phyloP scores from a whole-genome alignment of 164 flowering plant genomes.

The Pachysandra terminalis region DNA sequence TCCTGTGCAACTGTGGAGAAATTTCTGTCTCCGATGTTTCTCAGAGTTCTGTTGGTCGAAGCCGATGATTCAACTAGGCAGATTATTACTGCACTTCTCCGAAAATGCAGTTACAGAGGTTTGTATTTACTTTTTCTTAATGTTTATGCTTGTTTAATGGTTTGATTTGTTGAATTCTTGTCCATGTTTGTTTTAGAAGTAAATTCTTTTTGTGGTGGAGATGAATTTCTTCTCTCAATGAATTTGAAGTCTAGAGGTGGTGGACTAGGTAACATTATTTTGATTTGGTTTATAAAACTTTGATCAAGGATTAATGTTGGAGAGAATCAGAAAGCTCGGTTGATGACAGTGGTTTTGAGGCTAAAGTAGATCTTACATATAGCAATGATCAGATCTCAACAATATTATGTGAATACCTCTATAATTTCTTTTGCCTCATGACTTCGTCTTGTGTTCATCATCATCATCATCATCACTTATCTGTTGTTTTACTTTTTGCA shows the following conservation, averaged over 20 bases:
- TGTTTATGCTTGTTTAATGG: neutral
- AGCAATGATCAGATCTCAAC: too few species aligned
- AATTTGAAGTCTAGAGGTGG: neutral
- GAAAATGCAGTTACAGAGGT: conserved; percentile 85
- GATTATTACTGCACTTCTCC: conserved; percentile 71
- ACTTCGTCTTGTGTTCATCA: too few species aligned
- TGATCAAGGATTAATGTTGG: neutral
- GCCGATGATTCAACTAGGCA: conserved; percentile 80
- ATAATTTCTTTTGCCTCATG: too few species aligned
- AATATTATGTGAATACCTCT: too few species aligned
- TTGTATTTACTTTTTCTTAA: neutral
- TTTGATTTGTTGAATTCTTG: neutral
- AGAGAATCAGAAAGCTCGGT: neutral
- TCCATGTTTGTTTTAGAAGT: neutral
- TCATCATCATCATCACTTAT: too few species aligned
- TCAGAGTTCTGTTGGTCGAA: conserved; percentile 76
- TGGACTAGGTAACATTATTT: neutral
- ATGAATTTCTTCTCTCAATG: neutral
- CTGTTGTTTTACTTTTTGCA: neutral
- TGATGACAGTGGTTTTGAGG: too few species aligned
- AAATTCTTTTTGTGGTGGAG: too few species aligned
- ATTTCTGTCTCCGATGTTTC: conserved; percentile 44
- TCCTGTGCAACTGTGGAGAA: conserved; percentile 21
- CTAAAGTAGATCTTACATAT: too few species aligned
- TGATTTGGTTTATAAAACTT: neutral